These are phyloP conservation scores for Medicago ruthenica DNA, from an alignment of 306 rosid species.

Conservation along the genomic window DNA sequence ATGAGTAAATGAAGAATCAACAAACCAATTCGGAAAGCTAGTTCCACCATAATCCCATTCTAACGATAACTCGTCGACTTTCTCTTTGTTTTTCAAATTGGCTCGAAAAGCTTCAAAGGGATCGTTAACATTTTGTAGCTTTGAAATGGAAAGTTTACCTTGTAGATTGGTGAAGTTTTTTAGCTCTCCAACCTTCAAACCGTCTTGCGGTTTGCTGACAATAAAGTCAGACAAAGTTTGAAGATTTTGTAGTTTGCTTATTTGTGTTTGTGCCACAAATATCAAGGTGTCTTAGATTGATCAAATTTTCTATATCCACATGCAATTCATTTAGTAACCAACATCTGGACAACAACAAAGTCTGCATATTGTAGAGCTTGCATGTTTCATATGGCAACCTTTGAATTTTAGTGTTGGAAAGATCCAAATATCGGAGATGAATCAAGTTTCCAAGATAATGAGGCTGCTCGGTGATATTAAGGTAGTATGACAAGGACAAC, in stretches of 20 bases:
- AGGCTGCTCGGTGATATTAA: background rate
- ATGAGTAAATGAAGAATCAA: conserved; percentile 23
- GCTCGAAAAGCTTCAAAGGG: conserved; percentile 4
- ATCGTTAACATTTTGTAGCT: conserved; percentile 22
- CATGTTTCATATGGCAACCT: conserved; percentile 4
- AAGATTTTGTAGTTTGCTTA: background rate
- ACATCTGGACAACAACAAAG: conserved; percentile 32
- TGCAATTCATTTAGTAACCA: background rate
- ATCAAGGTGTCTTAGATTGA: conserved; percentile 12
- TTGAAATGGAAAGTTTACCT: conserved; percentile 23
- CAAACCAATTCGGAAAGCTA: conserved; percentile 36
- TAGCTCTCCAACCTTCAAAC: conserved; percentile 19
- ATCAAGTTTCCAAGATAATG: conserved; percentile 32
- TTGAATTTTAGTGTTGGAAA: background rate
- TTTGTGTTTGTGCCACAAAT: background rate
- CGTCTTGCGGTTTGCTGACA: background rate
- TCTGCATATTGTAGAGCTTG: conserved; percentile 42
- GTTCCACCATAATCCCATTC: conserved; percentile 37
- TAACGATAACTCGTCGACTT: conserved; percentile 10
- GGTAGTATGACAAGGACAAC: background rate
- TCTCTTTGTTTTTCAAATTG: background rate
- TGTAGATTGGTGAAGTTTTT: conserved; percentile 1
- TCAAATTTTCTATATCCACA: background rate
- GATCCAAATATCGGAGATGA: conserved; percentile 33
- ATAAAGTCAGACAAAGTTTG: conserved; percentile 25